Evolutionary conservation across 2,329 filamentous ascomycete species (phyloP), one percentile per base, ranked within the genome.

Genomic region (Xylariales sp.): DNA sequence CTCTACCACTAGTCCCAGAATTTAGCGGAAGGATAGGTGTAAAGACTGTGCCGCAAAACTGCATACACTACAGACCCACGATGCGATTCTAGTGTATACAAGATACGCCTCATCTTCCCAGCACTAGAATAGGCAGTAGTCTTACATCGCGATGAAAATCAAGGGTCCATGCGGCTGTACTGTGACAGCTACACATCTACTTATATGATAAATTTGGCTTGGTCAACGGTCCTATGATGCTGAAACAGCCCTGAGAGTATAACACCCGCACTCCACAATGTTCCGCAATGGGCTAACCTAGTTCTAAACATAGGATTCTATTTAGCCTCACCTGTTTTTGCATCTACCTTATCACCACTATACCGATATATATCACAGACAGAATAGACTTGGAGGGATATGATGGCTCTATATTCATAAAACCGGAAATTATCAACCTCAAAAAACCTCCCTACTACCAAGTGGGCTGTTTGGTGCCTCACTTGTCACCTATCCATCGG

Each of bases 61-160:
- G 41, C 64, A 67, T 67, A 52, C 18, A 43, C 30, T 41, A 45
- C 16, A 7, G 59, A 63, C 34, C 58, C 53, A 54, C 39, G 64
- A 56, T 46, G 53, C 18, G 32, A 49, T 65, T 18, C 53, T 32
- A 43, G 53, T 43, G 23, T 56, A 28, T 23, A 39, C 62, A 28
- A n/a, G 45, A 45, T 62, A 9, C 14, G 39, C 36, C 18, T 39
- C n/a, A 10, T 60, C 46, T 14, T 46, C 60, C 23, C 48, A 53
- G 30, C 32, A 18, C 49, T 54, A 36, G 50, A 54, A 34, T 36
- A 12, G 41, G 23, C 4, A 23, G 41, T 39, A 48, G 41, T 48
- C n/a, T 62, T 23, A 30, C 49, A 34, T 30, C 18, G 18, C 10
- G 14, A 9, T 7, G 6, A 9, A 32, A 5, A 16, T 12, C 1